These are phyloP conservation scores for Nothophoma quercina DNA, from an alignment of 2,329 filamentous ascomycete species.

Conservation along the genomic window DNA sequence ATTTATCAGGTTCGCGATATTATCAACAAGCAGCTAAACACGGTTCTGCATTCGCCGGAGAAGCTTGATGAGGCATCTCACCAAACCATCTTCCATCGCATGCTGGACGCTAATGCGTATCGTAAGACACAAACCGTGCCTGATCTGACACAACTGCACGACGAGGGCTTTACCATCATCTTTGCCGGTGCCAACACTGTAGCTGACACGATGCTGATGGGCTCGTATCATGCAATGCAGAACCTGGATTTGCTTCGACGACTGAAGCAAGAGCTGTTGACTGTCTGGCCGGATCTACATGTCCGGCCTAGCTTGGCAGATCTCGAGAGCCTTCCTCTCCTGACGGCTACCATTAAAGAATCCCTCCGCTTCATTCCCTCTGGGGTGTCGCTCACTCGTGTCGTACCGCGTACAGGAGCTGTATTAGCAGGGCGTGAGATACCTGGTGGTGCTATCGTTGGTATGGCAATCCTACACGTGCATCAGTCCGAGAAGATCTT, in stretches of 20 bases:
- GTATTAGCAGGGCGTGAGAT: neutral
- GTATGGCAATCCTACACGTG: constrained; percentile 1
- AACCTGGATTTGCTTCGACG: neutral
- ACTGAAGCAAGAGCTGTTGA: neutral
- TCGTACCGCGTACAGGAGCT: neutral
- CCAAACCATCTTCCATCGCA: neutral
- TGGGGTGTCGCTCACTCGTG: neutral
- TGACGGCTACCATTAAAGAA: constrained; percentile 3
- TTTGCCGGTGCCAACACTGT: constrained; percentile 4
- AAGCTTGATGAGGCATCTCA: constrained; percentile 1
- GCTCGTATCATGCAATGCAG: neutral
- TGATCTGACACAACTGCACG: neutral
- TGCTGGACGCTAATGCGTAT: constrained; percentile 3
- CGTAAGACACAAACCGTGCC: neutral
- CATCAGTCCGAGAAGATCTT: constrained; percentile 1
- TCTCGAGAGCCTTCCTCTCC: constrained; percentile 1
- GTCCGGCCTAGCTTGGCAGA: neutral
- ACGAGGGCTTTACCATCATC: constrained; percentile 2
- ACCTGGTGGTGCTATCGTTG: neutral
- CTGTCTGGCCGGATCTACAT: constrained; percentile 1
- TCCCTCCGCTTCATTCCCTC: constrained; percentile 2
- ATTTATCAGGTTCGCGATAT: constrained; percentile 4
- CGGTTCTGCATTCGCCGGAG: neutral
- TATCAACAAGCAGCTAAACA: constrained; percentile 1
- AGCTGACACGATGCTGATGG: constrained; percentile 5